Evolutionary conservation across 1,139 yeast species (phyloP).

Genomic region (Yamadazyma siamensis): DNA sequence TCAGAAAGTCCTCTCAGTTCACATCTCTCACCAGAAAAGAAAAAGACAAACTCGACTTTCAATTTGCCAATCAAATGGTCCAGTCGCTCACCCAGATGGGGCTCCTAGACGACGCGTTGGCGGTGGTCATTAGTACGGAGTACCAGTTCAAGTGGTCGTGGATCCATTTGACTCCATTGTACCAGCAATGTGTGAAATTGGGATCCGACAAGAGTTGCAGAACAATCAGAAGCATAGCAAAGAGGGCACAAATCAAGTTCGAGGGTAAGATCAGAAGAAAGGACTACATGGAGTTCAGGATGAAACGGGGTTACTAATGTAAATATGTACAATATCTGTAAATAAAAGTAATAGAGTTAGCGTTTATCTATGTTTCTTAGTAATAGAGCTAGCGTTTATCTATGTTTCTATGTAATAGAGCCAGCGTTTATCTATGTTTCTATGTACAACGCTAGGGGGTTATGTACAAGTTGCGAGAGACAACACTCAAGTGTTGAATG

Average conservation of each 20-base stretch:
- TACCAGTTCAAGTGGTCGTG: constrained; percentile 73
- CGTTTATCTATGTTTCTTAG: too few species aligned
- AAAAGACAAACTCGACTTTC: constrained; percentile 57
- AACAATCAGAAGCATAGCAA: constrained; percentile 35
- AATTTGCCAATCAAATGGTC: constrained; percentile 67
- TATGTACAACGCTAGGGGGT: constrained; percentile 2
- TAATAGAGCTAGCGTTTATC: too few species aligned
- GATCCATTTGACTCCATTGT: constrained; percentile 47
- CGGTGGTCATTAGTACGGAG: constrained; percentile 62
- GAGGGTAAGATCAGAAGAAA: constrained; percentile 39
- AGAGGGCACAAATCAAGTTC: constrained; percentile 29
- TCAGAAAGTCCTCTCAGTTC: constrained; percentile 54
- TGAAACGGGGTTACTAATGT: constrained; percentile 28
- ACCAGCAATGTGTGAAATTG: constrained; percentile 43
- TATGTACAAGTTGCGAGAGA: constrained; percentile 6
- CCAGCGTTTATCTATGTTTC: too few species aligned
- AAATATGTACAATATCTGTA: constrained; percentile 3
- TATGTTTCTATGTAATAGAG: too few species aligned
- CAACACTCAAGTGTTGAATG: too few species aligned
- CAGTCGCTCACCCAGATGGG: constrained; percentile 49
- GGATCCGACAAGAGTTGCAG: constrained; percentile 44
- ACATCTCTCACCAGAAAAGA: constrained; percentile 29
- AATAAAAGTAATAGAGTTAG: too few species aligned
- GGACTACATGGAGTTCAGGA: constrained; percentile 29
- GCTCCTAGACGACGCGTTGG: constrained; percentile 65